Base-by-base conservation (phyloP, 2,329 filamentous ascomycete species). In the Seiridium cupressi region DNA sequence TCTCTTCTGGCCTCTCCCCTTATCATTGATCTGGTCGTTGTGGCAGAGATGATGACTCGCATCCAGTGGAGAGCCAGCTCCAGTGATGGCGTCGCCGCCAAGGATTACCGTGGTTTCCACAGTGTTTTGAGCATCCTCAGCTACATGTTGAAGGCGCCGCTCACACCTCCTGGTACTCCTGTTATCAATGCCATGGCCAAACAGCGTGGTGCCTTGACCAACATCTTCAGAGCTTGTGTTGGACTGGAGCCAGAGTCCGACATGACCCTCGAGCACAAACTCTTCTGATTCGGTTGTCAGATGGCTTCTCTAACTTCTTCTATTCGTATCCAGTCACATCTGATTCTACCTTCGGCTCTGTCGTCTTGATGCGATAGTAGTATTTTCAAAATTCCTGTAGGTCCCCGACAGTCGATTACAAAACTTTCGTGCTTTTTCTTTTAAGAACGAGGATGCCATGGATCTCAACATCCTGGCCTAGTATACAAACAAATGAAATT, bases 211-310 rank as follows among this genome's bases (percentile, higher is more conserved):
- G 93, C 93, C 48, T 78, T 99, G 75, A 95, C 91, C 77, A 99
- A 99, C 83, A 97, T 99, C 79, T 96, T 99, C 89, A 93, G 94
- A 72, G 95, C 95, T 66, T 98, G 94, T 72, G 89, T 99, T 70
- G 95, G 95, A 66, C 86, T 99, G 62, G 92, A 97, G 84, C 95
- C 95, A 13, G 95, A 99, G 85, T 95, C 89, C 60, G 95, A 99
- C 76, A 99, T 99, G 95, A 97, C 93, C 46, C 86, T 98, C 57
- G 95, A 99, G 85, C 94, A 98, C 83, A 99, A 98, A 88, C 86
- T 98, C 65, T 93, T 97, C 75, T 91, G 85, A 76, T 35, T 3
- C n/a, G 9, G 10, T 32, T 44, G 3, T 32, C 3, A 44, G 26
- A 32, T 55, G n/a, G 38, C 18, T 18, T 44, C 6, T 3, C 3